These are phyloP conservation scores for Daldinia sp. DNA, from an alignment of 2,329 filamentous ascomycete species.

Conservation along the genomic window DNA sequence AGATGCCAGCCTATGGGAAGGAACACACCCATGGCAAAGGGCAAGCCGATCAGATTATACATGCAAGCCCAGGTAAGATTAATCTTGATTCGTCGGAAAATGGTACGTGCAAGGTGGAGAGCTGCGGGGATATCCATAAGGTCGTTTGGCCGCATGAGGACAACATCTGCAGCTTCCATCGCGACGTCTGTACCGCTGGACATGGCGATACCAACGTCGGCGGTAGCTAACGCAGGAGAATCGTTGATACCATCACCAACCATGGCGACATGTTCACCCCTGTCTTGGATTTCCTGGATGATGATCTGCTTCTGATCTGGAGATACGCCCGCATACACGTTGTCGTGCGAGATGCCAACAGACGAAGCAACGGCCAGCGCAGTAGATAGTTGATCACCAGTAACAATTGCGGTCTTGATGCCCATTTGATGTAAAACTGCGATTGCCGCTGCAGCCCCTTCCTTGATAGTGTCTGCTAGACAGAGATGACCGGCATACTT, in stretches of 20 bases:
- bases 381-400: constrained; percentile 88
- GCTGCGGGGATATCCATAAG: constrained; percentile 93
- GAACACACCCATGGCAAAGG: constrained; percentile 97
- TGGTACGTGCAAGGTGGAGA: constrained; percentile 82
- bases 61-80: constrained; percentile 93
- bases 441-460: constrained; percentile 83
- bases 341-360: constrained; percentile 80
- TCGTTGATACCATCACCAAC: constrained; percentile 99
- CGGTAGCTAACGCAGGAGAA: constrained; percentile 91
- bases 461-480: constrained; percentile 91
- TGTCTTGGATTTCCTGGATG: constrained; percentile 78
- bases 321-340: constrained; percentile 88
- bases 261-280: constrained; percentile 89
- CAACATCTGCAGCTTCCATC: constrained; percentile 96
- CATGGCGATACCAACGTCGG: constrained; percentile 93
- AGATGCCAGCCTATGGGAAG: constrained; percentile 88
- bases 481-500: constrained; percentile 84
- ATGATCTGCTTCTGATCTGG: constrained; percentile 93
- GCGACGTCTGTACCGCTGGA: constrained; percentile 94
- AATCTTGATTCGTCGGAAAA: constrained; percentile 92
- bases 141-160: constrained; percentile 93
- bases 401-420: constrained; percentile 90
- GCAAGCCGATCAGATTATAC: constrained; percentile 91
- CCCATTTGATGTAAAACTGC: constrained; percentile 85
- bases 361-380: constrained; percentile 84